These are phyloP conservation scores for Xylariales sp. DNA, from an alignment of 2,329 filamentous ascomycete species.

Conservation along the genomic window DNA sequence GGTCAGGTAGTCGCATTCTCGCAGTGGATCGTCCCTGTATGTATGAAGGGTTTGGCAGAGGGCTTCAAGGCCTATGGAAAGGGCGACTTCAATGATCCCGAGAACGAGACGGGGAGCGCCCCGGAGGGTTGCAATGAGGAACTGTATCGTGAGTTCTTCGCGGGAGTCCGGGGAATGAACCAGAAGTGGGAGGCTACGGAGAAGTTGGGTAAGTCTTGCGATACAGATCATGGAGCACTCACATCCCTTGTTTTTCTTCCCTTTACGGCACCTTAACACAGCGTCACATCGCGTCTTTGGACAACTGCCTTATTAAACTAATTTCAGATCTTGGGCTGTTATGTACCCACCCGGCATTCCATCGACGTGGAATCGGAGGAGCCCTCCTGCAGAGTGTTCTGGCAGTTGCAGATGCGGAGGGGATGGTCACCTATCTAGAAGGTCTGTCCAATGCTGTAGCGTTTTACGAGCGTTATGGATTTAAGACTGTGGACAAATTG, in stretches of 20 bases:
- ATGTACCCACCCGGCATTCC: slow-evolving; percentile 10
- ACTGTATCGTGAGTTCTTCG: slow-evolving; percentile 19
- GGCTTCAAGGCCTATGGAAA: slow-evolving; percentile 20
- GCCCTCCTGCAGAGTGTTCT: slow-evolving; percentile 7
- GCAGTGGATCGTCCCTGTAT: slow-evolving; percentile 20
- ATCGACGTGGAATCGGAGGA: slow-evolving; percentile 6
- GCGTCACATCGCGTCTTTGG: too few relatives aligned
- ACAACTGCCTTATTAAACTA: too few relatives aligned
- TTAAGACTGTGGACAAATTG: slow-evolving; percentile 10
- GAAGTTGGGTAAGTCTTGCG: slow-evolving; percentile 22
- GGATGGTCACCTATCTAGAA: slow-evolving; percentile 10
- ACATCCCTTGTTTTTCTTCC: too few relatives aligned
- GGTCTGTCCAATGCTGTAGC: slow-evolving; percentile 8
- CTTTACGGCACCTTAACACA: too few relatives aligned
- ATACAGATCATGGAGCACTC: too few relatives aligned
- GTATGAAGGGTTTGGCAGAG: slow-evolving; percentile 13
- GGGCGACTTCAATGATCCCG: slow-evolving; percentile 9
- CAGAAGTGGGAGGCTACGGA: slow-evolving; percentile 20
- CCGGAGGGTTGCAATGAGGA: slow-evolving; percentile 18
- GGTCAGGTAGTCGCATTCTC: slow-evolving; percentile 20
- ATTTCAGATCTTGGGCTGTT: too few relatives aligned
- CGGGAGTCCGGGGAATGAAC: slow-evolving; percentile 10
- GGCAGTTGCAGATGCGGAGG: slow-evolving; percentile 8
- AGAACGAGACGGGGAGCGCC: slow-evolving; percentile 3
- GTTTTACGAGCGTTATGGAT: slow-evolving; percentile 9